A percentile compares a stretch with the other conserved stretches of the same genome.
Evolutionary conservation across 1,284 basidiomycete species (phyloP).

Genomic region (Cryptococcus jaspeensis): DNA sequence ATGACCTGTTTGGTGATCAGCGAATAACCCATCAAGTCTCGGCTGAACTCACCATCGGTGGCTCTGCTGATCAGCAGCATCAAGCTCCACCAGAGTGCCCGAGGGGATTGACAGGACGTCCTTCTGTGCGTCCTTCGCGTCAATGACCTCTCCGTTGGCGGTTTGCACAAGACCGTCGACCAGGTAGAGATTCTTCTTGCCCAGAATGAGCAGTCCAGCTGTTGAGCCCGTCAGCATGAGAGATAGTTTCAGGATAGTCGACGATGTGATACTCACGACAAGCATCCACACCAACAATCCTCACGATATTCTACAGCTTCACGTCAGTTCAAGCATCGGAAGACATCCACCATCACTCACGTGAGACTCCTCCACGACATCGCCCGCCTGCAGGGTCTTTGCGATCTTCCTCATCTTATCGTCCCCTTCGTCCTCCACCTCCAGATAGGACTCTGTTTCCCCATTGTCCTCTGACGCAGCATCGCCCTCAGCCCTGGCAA

Average conservation of each 20-base stretch:
- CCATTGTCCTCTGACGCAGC: conserved; percentile 14
- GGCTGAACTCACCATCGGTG: conserved; percentile 66
- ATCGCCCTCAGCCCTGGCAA: neutral
- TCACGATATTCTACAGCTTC: conserved; percentile 64
- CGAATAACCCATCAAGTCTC: conserved; percentile 9
- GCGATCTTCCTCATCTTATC: conserved; percentile 61
- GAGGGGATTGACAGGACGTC: conserved; percentile 75
- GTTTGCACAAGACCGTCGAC: conserved; percentile 89
- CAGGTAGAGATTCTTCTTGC: conserved; percentile 81
- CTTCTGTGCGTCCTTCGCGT: conserved; percentile 79
- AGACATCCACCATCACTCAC: conserved; percentile 10
- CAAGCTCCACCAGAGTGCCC: conserved; percentile 75
- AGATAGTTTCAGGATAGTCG: neutral
- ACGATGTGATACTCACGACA: conserved; percentile 58
- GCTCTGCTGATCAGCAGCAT: conserved; percentile 67
- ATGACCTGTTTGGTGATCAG: conserved; percentile 58
- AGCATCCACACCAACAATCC: conserved; percentile 82
- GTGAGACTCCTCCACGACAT: conserved; percentile 78
- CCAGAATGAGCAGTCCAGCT: conserved; percentile 86
- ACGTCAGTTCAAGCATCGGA: conserved; percentile 8
- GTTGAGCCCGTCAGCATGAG: neutral
- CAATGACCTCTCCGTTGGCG: conserved; percentile 81
- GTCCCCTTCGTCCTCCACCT: conserved; percentile 56
- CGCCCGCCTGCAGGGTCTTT: conserved; percentile 71
- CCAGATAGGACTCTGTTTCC: conserved; percentile 33